Evolutionary conservation across 2,329 filamentous ascomycete genomes (phyloP).

Genomic region (Anthostomella pinea): DNA sequence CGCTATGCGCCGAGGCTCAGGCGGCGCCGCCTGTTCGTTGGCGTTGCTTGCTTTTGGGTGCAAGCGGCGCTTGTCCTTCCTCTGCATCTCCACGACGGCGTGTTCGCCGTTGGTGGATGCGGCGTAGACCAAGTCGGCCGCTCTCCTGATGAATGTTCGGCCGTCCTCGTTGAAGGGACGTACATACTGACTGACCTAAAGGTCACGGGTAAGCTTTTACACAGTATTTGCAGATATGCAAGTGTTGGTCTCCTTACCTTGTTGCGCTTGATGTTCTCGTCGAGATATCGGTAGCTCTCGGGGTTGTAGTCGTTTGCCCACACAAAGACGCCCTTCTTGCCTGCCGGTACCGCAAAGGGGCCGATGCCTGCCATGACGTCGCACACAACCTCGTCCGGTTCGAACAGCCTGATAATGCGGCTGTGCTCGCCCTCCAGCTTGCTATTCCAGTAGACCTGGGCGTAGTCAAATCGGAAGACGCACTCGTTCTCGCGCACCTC

Average conservation of each 20-base stretch:
- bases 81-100: constrained; percentile 51
- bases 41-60: constrained; percentile 25
- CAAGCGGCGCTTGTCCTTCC: constrained; percentile 39
- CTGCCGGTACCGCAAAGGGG: constrained; percentile 89
- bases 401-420: constrained; percentile 72
- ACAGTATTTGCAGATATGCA: too few relatives aligned
- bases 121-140: constrained; percentile 58
- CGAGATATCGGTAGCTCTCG: constrained; percentile 73
- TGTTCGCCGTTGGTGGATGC: constrained; percentile 51
- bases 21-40: constrained; percentile 24
- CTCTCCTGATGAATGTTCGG: constrained; percentile 70
- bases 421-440: constrained; percentile 87
- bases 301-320: constrained; percentile 98
- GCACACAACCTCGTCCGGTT: constrained; percentile 82
- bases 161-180: constrained; percentile 80
- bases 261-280: constrained; percentile 69
- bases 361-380: constrained; percentile 98
- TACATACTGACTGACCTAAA: constrained; percentile 64
- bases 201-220: constrained; percentile 10
- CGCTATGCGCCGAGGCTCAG: constrained; percentile 40
- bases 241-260: too few relatives aligned
- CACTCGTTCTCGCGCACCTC: constrained; percentile 79
- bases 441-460: constrained; percentile 97
- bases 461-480: constrained; percentile 88
- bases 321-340: constrained; percentile 85